Evolutionary conservation across 345 rosid genomes (phyloP), one percentile per base, ranked within the genome.

Genomic region (Salix brachista): DNA sequence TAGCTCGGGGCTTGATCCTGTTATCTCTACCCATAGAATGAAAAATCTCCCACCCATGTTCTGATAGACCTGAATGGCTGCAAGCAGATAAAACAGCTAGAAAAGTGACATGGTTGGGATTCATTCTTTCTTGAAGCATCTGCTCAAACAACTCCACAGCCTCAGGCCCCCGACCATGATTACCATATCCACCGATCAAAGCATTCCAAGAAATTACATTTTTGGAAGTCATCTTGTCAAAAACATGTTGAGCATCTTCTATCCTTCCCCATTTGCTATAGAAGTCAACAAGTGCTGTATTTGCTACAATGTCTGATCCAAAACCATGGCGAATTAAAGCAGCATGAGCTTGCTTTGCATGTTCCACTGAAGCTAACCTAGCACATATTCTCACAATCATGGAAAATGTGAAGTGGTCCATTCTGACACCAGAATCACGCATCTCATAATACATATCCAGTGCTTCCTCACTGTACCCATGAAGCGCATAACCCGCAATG

Each of bases 221-320:
- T 84, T 90, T 91, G 69, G 84, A 76, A 42, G 94, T 90, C 88
- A 92, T 87, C 77, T 75, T 77, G 82, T 92, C 86, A 81, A 94
- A 94, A 50, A 91, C 86, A 71, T 78, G 80, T 48, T 80, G 89
- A 60, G 98, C 98, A 75, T 90, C 82, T 82, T 94, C 91, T 80
- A 94, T 78, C 78, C 87, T 88, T 76, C 97, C 97, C 97, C 98
- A 92, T 89, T 94, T 94, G 91, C 98, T 87, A 73, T 94, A 94
- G 61, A 91, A 94, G 81, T 94, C 98, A 28, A 92, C 91, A 14
- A 94, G 94, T 17, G 94, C 89, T 0, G 98, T 88, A 77, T 85
- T 91, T 9, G 92, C 94, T 1, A 94, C 91, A 5, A 89, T 81
- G 77, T 94, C 97, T 6, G 85, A 82, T 73, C 91, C 91, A 79